Evolutionary conservation across 202 grass and related monocot genomes (phyloP).

Genomic region (Cymbopogon flexuosus): DNA sequence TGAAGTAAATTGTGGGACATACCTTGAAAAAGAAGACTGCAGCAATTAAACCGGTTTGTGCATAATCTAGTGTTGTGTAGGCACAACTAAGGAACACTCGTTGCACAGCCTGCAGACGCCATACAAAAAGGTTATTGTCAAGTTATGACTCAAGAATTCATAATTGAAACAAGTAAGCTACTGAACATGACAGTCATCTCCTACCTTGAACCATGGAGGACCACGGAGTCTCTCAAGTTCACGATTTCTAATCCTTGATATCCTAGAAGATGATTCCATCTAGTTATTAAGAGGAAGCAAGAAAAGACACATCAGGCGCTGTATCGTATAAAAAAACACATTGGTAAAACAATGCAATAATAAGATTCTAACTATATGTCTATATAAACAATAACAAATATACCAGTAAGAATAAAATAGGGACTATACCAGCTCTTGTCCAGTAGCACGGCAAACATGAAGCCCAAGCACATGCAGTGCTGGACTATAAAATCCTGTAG

Average conservation of each 20-base stretch:
- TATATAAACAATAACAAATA: slow-evolving; percentile 22
- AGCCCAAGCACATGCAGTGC: slow-evolving; percentile 73
- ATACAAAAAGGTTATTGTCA: slow-evolving; percentile 17
- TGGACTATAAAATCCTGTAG: slow-evolving; percentile 80
- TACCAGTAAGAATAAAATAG: slow-evolving; percentile 1
- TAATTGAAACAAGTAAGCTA: slow-evolving; percentile 5
- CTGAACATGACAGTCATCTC: slow-evolving; percentile 12
- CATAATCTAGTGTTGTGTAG: slow-evolving; percentile 91
- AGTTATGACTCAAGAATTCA: neutral
- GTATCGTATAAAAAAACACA: neutral
- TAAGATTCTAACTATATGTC: neutral
- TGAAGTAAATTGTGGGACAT: slow-evolving; percentile 14
- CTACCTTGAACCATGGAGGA: slow-evolving; percentile 88
- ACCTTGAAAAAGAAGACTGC: slow-evolving; percentile 99
- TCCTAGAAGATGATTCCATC: slow-evolving; percentile 98
- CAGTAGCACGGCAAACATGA: slow-evolving; percentile 93
- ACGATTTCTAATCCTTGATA: slow-evolving; percentile 92
- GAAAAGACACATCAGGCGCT: slow-evolving; percentile 32
- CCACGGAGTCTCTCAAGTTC: slow-evolving; percentile 83
- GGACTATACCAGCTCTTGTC: slow-evolving; percentile 87
- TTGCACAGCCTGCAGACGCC: slow-evolving; percentile 64
- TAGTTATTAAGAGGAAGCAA: slow-evolving; percentile 43
- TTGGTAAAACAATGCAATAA: neutral
- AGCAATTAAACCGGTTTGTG: slow-evolving; percentile 92
- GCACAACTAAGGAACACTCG: slow-evolving; percentile 66